Evolutionary conservation across 192 early-diverging fungal species (phyloP), one percentile per base, ranked within the genome.

Genomic region (Powellomyces hirtus): DNA sequence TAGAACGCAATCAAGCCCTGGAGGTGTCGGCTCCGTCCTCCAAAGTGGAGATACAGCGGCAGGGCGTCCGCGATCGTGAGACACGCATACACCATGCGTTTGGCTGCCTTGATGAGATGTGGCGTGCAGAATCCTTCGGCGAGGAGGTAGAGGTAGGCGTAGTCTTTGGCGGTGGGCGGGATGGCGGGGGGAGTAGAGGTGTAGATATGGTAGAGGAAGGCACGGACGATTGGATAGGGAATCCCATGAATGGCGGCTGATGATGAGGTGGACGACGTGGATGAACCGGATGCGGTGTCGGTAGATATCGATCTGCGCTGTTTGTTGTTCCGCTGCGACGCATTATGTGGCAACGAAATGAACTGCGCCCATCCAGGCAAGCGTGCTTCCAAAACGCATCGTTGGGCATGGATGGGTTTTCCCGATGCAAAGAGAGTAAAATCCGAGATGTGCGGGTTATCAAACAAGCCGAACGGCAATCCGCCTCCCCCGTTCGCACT

Each of bases 361-460:
- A 56, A 34, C 29, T 56, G 27, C 20, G 2, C 31, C 53, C 73
- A 69, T 11, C n/a, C 26, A 5, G 66, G 59, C 27, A 74, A 2
- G 22, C 63, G 62, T 1, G 50, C 52, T 8, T 36, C 31, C 4
- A 74, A 11, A 35, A 74, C 51, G 6, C 52, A 51, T 42, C 57
- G 62, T 22, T 74, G 73, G 2, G 64, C 59, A 37, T 74, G 62
- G 18, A 74, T 63, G 24, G 38, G 16, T 16, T 35, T 63, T 4
- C 1, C 37, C 18, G 26, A 22, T 31, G 38, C 66, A 14, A 22
- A 34, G n/a, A 69, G 44, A 1, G 38, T 24, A 27, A 64, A 70
- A 52, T 74, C 73, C 10, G 73, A 74, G 31, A 74, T 29, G 13
- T 36, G 7, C 1, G 59, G 2, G 38, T 74, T 70, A 26, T 74